phyloP scores from a whole-genome alignment of 2,329 filamentous ascomycete genomes.

The Drechslerella dactyloides region DNA sequence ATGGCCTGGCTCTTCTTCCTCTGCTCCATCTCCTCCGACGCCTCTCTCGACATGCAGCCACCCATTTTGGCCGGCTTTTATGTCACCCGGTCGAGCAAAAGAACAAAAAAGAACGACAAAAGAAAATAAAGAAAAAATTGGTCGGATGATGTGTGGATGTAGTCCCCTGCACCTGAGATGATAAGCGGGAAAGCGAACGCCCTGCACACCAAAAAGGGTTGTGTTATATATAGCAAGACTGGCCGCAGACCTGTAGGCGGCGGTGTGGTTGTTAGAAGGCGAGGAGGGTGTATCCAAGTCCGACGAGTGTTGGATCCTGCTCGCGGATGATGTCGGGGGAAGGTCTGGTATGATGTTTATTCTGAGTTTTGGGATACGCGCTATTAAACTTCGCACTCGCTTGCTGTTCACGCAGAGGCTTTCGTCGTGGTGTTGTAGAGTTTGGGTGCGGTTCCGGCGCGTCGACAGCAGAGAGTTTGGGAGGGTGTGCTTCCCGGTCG shows the following conservation, averaged over 20 bases:
- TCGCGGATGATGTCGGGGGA: not conserved
- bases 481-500: not conserved
- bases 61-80: constrained; percentile 71
- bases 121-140: constrained; percentile 8
- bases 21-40: constrained; percentile 80
- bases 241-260: no score
- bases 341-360: constrained; percentile 19
- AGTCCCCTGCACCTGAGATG: constrained; percentile 25
- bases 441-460: not conserved
- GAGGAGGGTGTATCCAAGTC: not conserved
- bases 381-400: constrained; percentile 10
- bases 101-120: constrained; percentile 23
- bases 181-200: not conserved
- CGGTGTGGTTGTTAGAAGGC: constrained; percentile 4
- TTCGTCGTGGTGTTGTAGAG: not conserved
- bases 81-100: constrained; percentile 24
- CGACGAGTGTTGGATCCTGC: constrained; percentile 20
- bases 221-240: constrained; percentile 3
- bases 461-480: not conserved
- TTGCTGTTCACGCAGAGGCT: not conserved
- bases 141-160: constrained; percentile 20
- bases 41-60: constrained; percentile 85
- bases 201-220: constrained; percentile 10
- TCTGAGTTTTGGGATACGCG: constrained; percentile 21
- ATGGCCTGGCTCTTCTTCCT: constrained; percentile 97